Conservation (phyloP, 2,329 filamentous ascomycete genomes). For the Alternaria dauci region DNA sequence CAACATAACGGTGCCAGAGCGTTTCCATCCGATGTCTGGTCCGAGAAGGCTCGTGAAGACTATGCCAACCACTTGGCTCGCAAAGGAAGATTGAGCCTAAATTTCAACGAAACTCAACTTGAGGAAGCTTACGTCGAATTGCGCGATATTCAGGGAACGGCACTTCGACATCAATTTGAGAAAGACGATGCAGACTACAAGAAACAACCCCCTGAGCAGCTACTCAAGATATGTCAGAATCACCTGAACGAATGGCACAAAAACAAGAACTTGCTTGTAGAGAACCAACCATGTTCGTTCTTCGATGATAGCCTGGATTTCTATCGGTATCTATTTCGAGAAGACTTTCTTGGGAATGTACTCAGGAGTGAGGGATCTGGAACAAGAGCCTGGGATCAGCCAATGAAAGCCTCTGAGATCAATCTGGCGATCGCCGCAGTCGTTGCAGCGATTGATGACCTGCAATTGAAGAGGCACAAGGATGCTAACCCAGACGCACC, state of each 20-base stretch:
- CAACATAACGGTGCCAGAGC: not conserved
- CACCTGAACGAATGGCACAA: no score
- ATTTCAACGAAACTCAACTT: not conserved
- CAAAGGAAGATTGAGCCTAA: not conserved
- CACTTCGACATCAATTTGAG: not conserved
- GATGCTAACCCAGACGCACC: not conserved
- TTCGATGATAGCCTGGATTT: no score
- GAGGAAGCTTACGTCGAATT: not conserved
- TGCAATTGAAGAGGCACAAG: slow-evolving; percentile 1
- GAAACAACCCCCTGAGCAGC: no score
- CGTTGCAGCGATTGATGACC: slow-evolving; percentile 18
- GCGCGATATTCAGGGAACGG: not conserved
- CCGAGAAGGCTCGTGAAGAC: not conserved
- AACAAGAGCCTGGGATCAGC: no score
- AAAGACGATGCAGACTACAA: not conserved
- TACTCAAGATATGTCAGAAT: no score
- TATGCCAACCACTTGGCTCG: not conserved
- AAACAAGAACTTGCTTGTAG: no score
- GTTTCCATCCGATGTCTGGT: not conserved
- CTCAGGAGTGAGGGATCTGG: no score
- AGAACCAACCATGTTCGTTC: no score
- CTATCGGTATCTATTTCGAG: no score
- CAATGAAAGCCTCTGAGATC: no score
- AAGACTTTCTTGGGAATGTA: no score
- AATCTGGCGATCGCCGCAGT: slow-evolving; percentile 18